These are phyloP conservation scores for Periconia macrospinosa DNA, from an alignment of 2,329 filamentous ascomycete species.

Conservation along the genomic window DNA sequence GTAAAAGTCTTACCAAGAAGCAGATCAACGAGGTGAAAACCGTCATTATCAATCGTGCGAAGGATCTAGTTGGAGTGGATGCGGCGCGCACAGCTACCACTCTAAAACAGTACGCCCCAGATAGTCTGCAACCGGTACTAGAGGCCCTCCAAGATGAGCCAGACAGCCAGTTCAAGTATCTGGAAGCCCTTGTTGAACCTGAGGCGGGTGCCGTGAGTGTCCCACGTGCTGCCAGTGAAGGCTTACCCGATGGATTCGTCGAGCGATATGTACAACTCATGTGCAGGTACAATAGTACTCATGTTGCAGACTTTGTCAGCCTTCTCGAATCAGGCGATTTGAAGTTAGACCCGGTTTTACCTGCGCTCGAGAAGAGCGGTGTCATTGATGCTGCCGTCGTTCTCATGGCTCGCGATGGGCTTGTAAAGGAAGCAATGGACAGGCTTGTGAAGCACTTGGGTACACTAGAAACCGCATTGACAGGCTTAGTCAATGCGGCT, in stretches of 20 bases:
- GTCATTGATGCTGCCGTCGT: slow-evolving; percentile 92
- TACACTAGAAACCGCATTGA: slow-evolving; percentile 76
- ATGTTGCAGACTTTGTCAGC: slow-evolving; percentile 84
- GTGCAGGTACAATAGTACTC: slow-evolving; percentile 79
- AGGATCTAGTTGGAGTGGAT: slow-evolving; percentile 68
- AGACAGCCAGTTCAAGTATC: slow-evolving; percentile 73
- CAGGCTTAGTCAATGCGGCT: slow-evolving; percentile 69
- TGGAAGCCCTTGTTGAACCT: slow-evolving; percentile 75
- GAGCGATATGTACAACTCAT: slow-evolving; percentile 89
- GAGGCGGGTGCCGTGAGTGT: slow-evolving; percentile 34
- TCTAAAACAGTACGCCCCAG: slow-evolving; percentile 62
- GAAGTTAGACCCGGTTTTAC: slow-evolving; percentile 76
- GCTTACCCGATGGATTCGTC: slow-evolving; percentile 60
- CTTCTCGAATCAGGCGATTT: slow-evolving; percentile 76
- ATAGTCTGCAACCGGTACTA: slow-evolving; percentile 69
- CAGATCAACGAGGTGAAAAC: slow-evolving; percentile 72
- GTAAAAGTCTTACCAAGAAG: slow-evolving; percentile 65
- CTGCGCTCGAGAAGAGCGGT: slow-evolving; percentile 84
- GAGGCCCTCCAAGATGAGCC: slow-evolving; percentile 62
- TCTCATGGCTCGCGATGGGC: slow-evolving; percentile 85
- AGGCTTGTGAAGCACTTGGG: slow-evolving; percentile 79
- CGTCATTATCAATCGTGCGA: slow-evolving; percentile 67
- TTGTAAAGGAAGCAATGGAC: slow-evolving; percentile 79
- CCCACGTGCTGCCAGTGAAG: slow-evolving; percentile 21
- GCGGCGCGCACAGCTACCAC: slow-evolving; percentile 66